Evolutionary conservation across 768 basidiomycete species (phyloP).

Genomic region (Boletus subcaerulescens): DNA sequence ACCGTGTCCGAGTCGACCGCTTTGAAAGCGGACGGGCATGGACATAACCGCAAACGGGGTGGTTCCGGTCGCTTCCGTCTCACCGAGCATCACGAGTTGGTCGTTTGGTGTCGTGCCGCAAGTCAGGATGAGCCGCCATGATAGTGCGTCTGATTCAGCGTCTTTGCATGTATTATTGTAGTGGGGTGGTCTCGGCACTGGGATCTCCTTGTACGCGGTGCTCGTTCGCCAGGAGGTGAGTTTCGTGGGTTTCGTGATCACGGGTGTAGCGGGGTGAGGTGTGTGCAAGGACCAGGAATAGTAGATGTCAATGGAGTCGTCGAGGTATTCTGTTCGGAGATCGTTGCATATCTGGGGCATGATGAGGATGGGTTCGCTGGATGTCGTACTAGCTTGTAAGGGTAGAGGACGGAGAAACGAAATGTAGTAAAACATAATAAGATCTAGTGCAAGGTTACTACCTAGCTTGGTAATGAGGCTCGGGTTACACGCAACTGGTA

Average conservation of each 20-base stretch:
- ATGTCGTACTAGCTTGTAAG: constrained; percentile 40
- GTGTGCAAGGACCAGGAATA: constrained; percentile 57
- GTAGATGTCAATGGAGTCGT: constrained; percentile 57
- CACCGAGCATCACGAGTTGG: constrained; percentile 42
- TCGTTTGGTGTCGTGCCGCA: constrained; percentile 31
- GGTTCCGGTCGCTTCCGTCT: constrained; percentile 36
- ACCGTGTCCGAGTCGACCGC: constrained; percentile 25
- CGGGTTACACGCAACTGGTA: constrained; percentile 1
- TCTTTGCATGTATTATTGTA: constrained; percentile 11
- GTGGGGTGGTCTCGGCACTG: constrained; percentile 59
- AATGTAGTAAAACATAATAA: constrained; percentile 78
- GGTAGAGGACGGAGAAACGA: constrained; percentile 90
- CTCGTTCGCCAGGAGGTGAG: constrained; percentile 69
- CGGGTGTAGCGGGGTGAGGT: constrained; percentile 17
- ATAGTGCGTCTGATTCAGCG: constrained; percentile 37
- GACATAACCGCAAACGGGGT: constrained; percentile 62
- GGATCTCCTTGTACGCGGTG: constrained; percentile 74
- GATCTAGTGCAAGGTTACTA: too few species aligned
- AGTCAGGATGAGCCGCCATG: constrained; percentile 65
- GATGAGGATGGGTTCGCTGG: constrained; percentile 45
- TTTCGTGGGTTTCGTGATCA: constrained; percentile 48
- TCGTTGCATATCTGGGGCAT: constrained; percentile 90
- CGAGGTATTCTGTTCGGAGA: constrained; percentile 73
- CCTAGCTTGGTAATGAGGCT: constrained; percentile 1
- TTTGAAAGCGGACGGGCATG: constrained; percentile 52